Base-by-base conservation (phyloP, 2,329 filamentous ascomycete species). In the Rhynchosporium secalis region DNA sequence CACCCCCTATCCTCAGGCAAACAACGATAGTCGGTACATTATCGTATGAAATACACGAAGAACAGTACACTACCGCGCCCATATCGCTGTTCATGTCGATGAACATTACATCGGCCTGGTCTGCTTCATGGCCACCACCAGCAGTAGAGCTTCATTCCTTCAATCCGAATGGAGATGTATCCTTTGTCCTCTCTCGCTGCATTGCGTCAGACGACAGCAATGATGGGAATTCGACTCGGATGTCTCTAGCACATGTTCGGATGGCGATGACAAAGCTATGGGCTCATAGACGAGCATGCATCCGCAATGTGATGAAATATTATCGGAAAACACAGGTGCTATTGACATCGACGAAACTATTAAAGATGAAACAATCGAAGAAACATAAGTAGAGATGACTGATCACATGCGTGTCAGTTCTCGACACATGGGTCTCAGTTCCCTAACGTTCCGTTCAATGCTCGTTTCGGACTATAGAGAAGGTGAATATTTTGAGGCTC, bases 141-240 rank as follows among this genome's bases (percentile, higher is more conserved):
- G 40, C 40, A 3, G 7, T 4, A 10, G 54, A 56, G 20, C 26
- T 56, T 8, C 40, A 56, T 29, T 13, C 28, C 7, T 33, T 56
- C 12, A 40, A 56, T 33, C 54, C 54, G 3, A 56, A 56, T 20
- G 54, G 54, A 26, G 54, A 56, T 45, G 54, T 56, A 5, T 15
- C 45, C n/a, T 45, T 56, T 12, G 20, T 56, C 28, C 38, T 56
- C 1, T 33, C 47, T 33, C 28, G 47, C 1, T 51, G 47, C 9
- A 13, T 28, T 51, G 28, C 12, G 15, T n/a, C 43, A 3, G n/a
- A 46, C 26, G 15, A 26, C n/a, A 46, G n/a, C n/a, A 46, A n/a
- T 28, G 43, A 46, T n/a, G 43, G n/a, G 9, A n/a, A 46, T 15
- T 46, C 6, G 43, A 46, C 7, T n/a, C n/a, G 20, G 6, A n/a